These are phyloP conservation scores for Aspergillus mulundensis DNA, from an alignment of 495 filamentous ascomycete genomes.

Conservation along the genomic window DNA sequence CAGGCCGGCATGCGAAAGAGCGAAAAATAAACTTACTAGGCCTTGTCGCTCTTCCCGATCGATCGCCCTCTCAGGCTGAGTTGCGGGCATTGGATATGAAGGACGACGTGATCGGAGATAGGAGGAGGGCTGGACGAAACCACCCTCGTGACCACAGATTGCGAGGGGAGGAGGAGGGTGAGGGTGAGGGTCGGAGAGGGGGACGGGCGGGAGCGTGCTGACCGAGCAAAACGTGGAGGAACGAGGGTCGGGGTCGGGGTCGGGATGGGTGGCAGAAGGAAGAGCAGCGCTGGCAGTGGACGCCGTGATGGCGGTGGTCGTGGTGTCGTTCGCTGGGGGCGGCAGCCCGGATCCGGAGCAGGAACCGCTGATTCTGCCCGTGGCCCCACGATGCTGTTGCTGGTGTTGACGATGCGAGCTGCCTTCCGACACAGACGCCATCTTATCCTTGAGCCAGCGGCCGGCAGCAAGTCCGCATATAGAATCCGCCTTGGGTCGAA, in stretches of 20 bases:
- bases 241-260: no score
- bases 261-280: neutral
- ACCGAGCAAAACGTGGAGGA: conserved; percentile 6
- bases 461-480: neutral
- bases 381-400: conserved; percentile 14
- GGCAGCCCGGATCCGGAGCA: conserved; percentile 12
- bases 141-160: conserved; percentile 42
- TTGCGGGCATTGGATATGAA: conserved; percentile 51
- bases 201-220: conserved; percentile 4
- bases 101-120: conserved; percentile 67
- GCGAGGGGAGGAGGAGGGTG: no score
- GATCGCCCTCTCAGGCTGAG: conserved; percentile 64
- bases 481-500: neutral
- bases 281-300: conserved; percentile 1
- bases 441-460: neutral
- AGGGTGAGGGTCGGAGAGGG: conserved; percentile 11
- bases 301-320: conserved; percentile 9
- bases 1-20: conserved; percentile 6
- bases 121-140: conserved; percentile 76
- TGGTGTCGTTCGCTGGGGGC: conserved; percentile 18
- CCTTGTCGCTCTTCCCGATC: conserved; percentile 91
- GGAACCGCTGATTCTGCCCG: conserved; percentile 24
- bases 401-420: conserved; percentile 6
- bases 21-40: conserved; percentile 61
- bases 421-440: conserved; percentile 1